phyloP scores from a whole-genome alignment of 306 rosid species.

The peach (Prunus persica) region DNA sequence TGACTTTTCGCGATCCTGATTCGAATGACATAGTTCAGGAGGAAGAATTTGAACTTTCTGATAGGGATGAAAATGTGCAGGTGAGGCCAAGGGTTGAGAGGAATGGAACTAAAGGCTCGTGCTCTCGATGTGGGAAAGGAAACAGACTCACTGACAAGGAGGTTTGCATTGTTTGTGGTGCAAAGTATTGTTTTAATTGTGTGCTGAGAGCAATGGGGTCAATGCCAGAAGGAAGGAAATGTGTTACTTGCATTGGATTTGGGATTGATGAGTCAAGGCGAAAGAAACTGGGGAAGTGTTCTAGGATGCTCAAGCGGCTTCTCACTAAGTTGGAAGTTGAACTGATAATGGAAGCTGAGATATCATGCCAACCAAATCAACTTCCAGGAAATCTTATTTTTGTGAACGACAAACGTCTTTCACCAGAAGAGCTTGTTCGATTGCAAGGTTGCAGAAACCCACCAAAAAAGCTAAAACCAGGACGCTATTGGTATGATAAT shows the following conservation, averaged over 20 bases:
- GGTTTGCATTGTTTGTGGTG: constrained; percentile 69
- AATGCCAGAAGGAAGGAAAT: constrained; percentile 87
- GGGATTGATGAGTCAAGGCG: constrained; percentile 56
- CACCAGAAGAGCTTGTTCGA: constrained; percentile 37
- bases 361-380: constrained; percentile 50
- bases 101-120: constrained; percentile 57
- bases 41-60: constrained; percentile 29
- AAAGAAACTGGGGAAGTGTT: constrained; percentile 46
- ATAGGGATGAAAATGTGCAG: constrained; percentile 21
- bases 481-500: constrained; percentile 78
- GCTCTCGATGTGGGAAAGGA: constrained; percentile 64
- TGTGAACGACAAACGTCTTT: constrained; percentile 52
- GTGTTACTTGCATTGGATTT: constrained; percentile 56
- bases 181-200: constrained; percentile 64
- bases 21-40: constrained; percentile 27
- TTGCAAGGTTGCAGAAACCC: constrained; percentile 49
- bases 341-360: constrained; percentile 43
- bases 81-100: constrained; percentile 47
- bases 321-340: constrained; percentile 39
- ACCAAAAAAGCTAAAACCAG: constrained; percentile 66
- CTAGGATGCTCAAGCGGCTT: constrained; percentile 54
- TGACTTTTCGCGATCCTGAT: constrained; percentile 50
- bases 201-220: constrained; percentile 77
- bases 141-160: constrained; percentile 58
- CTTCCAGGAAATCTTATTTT: constrained; percentile 41